phyloP scores from a whole-genome alignment of 345 rosid species.

The Sonneratia alba region DNA sequence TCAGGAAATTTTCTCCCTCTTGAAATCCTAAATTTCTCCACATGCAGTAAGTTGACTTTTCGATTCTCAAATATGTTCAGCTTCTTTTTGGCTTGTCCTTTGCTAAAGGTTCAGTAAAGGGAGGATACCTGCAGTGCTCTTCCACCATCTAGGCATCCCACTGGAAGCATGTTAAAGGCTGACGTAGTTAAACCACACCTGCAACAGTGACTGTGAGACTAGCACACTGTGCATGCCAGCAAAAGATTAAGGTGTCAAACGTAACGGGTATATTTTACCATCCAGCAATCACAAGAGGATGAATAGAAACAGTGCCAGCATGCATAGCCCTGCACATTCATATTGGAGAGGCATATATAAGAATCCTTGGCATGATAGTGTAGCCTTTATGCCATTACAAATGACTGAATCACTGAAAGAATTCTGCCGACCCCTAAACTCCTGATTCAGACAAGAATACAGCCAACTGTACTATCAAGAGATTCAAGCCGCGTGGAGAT shows the following conservation, averaged over 20 bases:
- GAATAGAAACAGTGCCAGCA: conserved; percentile 75
- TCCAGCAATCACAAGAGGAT: conserved; percentile 93
- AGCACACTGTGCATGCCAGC: conserved; percentile 8
- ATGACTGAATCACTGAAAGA: background rate
- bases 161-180: conserved; percentile 92
- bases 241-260: conserved; percentile 8
- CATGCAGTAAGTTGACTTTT: background rate
- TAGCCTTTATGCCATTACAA: background rate
- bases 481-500: conserved; percentile 9
- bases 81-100: background rate
- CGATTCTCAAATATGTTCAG: background rate
- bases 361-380: background rate
- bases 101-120: background rate
- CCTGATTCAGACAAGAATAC: background rate
- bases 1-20: background rate
- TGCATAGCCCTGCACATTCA: conserved; percentile 65
- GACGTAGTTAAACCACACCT: conserved; percentile 98
- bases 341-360: conserved; percentile 11
- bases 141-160: conserved; percentile 96
- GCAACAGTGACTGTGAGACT: conserved; percentile 13
- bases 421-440: background rate
- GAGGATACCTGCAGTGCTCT: conserved; percentile 77
- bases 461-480: background rate
- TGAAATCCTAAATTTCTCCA: background rate
- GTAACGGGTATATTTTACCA: conserved; percentile 38